A percentile compares a stretch with the other conserved stretches of the same genome.
These are phyloP conservation scores for Macrocybe gigantea DNA, from an alignment of 768 basidiomycete genomes.

Conservation along the genomic window DNA sequence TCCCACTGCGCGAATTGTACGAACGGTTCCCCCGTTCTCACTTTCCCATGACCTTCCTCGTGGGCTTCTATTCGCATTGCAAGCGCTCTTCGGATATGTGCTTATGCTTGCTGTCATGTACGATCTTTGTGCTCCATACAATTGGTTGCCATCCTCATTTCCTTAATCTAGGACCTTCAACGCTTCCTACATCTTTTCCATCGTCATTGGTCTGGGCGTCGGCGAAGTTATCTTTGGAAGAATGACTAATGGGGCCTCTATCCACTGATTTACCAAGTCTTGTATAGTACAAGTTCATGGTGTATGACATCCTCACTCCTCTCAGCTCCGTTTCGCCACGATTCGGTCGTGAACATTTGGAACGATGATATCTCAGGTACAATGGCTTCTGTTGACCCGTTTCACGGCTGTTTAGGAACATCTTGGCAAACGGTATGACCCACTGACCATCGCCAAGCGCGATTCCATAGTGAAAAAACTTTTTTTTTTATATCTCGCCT, in stretches of 20 bases:
- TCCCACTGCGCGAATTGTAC: too few species aligned
- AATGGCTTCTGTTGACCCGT: too few species aligned
- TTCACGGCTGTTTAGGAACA: too few species aligned
- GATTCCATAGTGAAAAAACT: slow-evolving; percentile 4
- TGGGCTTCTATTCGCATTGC: slow-evolving; percentile 58
- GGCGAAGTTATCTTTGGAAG: slow-evolving; percentile 74
- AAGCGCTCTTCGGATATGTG: slow-evolving; percentile 56
- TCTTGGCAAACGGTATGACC: too few species aligned
- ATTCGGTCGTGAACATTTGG: too few species aligned
- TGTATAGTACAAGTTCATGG: too few species aligned
- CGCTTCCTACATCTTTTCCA: slow-evolving; percentile 67
- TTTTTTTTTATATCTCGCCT: slow-evolving; percentile 1
- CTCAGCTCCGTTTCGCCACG: too few species aligned
- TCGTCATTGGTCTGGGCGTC: slow-evolving; percentile 63
- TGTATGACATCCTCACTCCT: too few species aligned
- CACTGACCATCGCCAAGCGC: background rate
- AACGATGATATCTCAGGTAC: too few species aligned
- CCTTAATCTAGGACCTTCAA: slow-evolving; percentile 68
- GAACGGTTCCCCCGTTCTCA: slow-evolving; percentile 58
- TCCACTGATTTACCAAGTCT: background rate
- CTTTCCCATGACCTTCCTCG: slow-evolving; percentile 63
- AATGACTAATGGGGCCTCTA: slow-evolving; percentile 23
- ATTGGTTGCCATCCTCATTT: background rate
- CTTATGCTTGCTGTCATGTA: slow-evolving; percentile 85
- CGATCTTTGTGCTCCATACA: slow-evolving; percentile 17